Base-by-base conservation (phyloP, 257 asterid species). In the Coffea canephora region DNA sequence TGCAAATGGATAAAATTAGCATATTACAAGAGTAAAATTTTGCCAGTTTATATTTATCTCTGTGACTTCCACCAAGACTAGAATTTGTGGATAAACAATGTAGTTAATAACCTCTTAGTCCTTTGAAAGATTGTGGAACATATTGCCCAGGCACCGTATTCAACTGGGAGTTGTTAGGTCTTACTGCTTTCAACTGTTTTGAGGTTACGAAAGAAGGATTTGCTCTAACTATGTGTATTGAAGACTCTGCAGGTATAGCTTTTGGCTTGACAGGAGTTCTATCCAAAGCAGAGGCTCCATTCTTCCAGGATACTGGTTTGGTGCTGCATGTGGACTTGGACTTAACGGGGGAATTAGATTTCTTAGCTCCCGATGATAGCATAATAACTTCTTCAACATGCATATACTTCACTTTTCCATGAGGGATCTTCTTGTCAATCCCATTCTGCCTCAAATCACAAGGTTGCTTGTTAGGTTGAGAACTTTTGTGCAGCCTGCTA, bases 321-420 rank as follows among this genome's bases (percentile, higher is more conserved):
- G 83, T 48, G 73, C 74, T 78, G 52, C 8, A 21, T 45, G 77
- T 18, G 71, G 18, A 27, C 68, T 46, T 18, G 71, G 18, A 27
- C 68, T 46, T 84, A 19, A 78, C 64, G 9, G 76, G 67, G 77
- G 80, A 71, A 39, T 43, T 59, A 57, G 71, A 23, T 34, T 16
- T 77, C n/a, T 27, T 80, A 79, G 85, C 82, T 59, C 87, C 91
- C 45, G 88, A 76, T 8, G 89, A 77, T 65, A 93, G 89, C 87
- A 1, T 80, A 52, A 91, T 79, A 36, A 90, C 96, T 80, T 90
- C 95, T 14, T 81, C 72, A 72, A 82, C 85, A 71, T 87, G 55
- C 59, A 94, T 54, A 82, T 82, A 89, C 77, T 82, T 86, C 12
- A 90, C 87, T 84, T 87, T 94, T 78, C 95, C 90, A n/a, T 80